Evolutionary conservation across 139 green algal genomes (phyloP), one percentile per base, ranked within the genome.

Genomic region (Volvox reticuliferus): DNA sequence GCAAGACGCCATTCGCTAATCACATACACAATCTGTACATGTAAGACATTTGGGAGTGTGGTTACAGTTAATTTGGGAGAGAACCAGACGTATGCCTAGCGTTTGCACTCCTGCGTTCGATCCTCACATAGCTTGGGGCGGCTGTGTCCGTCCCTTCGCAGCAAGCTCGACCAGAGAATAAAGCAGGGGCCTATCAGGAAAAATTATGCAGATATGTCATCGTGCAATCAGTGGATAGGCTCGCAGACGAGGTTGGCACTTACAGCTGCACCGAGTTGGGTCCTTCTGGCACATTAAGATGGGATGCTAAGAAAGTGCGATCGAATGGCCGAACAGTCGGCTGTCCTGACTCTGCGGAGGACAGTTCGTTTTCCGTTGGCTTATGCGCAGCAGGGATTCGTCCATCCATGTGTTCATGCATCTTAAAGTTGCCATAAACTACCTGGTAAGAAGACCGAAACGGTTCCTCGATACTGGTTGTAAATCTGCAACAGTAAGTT

Each of bases 371-470:
- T 63, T 62, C 61, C 18, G 30, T 35, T 20, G 20, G 12, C 9
- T n/a, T 3, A 82, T n/a, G 19, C 55, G 20, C 33, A 63, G 1
- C 19, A 37, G 35, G 77, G 32, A 63, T 63, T 6, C 18, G 77
- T 61, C 32, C 32, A 12, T 82, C 14, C 14, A 55, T 82, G 5
- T 14, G 9, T 55, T 9, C 44, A 55, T 9, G 9, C 44, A 55
- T 55, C 44, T 55, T 55, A 55, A 55, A 55, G 9, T 5, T 55
- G 5, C 44, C 44, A 55, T 55, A 55, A 55, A 16, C 6, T 67
- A 95, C 93, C 93, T 82, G 92, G 91, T 32, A 96, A 1, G 85
- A 96, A 96, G 0, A 96, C 94, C 3, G 91, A 94, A 33, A 93
- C 67, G 20, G 94, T 93, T 19, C 93, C 92, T 13, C 92, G 80